These are phyloP conservation scores for Metschnikowia gelsemii DNA, from an alignment of 805 yeast species.

Conservation along the genomic window DNA sequence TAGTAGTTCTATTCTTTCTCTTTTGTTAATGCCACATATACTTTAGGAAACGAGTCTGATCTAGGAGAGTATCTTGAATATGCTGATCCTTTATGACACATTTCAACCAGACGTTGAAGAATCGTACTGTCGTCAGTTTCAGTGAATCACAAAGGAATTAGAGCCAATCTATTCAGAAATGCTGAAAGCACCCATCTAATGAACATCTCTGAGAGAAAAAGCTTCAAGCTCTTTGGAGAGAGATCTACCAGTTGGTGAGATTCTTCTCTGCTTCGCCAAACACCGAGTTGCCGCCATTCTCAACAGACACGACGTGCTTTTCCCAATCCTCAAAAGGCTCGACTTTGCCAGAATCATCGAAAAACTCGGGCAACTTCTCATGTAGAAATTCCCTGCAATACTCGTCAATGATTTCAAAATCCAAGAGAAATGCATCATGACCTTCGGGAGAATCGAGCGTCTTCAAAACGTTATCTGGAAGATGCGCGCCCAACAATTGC, in stretches of 20 bases:
- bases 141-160: no score
- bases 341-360: conserved; percentile 41
- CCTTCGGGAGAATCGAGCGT: conserved; percentile 91
- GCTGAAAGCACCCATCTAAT: no score
- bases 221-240: background rate
- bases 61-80: no score
- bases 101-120: no score
- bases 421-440: conserved; percentile 93
- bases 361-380: conserved; percentile 56
- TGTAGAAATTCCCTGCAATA: conserved; percentile 66
- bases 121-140: no score
- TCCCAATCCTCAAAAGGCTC: conserved; percentile 46
- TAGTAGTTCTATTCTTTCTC: no score
- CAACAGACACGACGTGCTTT: conserved; percentile 35
- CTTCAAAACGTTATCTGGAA: conserved; percentile 67
- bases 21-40: no score
- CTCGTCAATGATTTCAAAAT: conserved; percentile 77
- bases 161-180: no score
- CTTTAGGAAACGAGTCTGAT: no score
- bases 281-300: conserved; percentile 56
- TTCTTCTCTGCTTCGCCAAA: conserved; percentile 91
- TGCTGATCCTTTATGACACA: no score
- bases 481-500: conserved; percentile 69
- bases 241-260: conserved; percentile 80
- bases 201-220: background rate